These are phyloP conservation scores for Vigna hirtella DNA, from an alignment of 306 rosid species.

Conservation along the genomic window DNA sequence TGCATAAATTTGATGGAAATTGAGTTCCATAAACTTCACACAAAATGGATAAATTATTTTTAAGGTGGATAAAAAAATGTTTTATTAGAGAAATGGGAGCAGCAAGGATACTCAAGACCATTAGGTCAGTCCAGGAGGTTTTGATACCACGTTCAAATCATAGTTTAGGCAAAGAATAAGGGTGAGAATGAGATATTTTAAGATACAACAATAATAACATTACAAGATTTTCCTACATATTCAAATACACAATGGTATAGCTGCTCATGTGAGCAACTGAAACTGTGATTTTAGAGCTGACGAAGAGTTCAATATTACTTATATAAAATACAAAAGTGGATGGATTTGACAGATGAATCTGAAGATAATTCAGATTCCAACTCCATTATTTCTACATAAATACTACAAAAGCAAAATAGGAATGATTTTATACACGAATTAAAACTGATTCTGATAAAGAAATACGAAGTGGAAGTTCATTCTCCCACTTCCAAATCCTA, in stretches of 20 bases:
- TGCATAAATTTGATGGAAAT: background rate
- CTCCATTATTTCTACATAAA: background rate
- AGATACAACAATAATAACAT: too few species aligned
- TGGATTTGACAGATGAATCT: background rate
- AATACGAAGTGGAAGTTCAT: too few species aligned
- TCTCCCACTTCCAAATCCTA: too few species aligned
- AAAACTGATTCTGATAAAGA: background rate
- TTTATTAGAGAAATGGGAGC: too few species aligned
- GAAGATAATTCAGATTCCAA: conserved; percentile 17
- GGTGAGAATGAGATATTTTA: too few species aligned
- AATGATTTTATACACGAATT: background rate
- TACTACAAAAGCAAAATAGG: background rate
- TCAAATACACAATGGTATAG: background rate
- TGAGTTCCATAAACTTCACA: background rate
- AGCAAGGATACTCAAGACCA: too few species aligned
- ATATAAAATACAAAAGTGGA: background rate
- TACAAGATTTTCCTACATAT: too few species aligned
- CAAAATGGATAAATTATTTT: background rate
- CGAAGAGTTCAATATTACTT: too few species aligned
- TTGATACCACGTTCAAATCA: too few species aligned
- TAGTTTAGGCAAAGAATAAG: too few species aligned
- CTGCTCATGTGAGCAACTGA: background rate
- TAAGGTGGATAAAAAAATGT: background rate
- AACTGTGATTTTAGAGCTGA: background rate
- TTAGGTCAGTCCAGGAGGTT: too few species aligned